Conservation (phyloP, 495 filamentous ascomycete genomes). For the Cladorrhinum samala region DNA sequence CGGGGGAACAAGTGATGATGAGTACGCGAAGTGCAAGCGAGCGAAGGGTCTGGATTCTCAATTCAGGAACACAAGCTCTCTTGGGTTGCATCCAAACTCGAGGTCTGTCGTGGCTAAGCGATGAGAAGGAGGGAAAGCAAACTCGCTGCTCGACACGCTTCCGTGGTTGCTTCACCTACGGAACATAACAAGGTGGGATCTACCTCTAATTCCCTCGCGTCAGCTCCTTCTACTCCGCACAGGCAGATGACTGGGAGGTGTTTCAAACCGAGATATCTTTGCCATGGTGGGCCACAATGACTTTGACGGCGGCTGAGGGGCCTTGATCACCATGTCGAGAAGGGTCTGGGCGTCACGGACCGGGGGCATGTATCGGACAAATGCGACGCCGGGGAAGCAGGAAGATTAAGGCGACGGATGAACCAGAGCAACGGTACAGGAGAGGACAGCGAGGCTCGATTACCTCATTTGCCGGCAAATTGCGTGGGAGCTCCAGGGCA, state of each 20-base stretch:
- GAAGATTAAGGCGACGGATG: background rate
- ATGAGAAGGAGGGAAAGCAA: background rate
- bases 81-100: too few relatives aligned
- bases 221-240: too few relatives aligned
- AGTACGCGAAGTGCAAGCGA: background rate
- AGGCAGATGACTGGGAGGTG: background rate
- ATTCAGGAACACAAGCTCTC: background rate
- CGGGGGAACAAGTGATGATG: background rate
- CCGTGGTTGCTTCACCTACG: background rate
- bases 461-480: background rate
- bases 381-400: conserved; percentile 1
- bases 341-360: too few relatives aligned
- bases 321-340: too few relatives aligned
- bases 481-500: background rate
- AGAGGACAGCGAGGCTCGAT: background rate
- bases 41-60: background rate
- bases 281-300: too few relatives aligned
- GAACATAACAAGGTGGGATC: background rate
- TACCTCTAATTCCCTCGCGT: background rate
- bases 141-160: background rate
- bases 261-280: background rate
- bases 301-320: too few relatives aligned
- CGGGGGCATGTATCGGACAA: background rate
- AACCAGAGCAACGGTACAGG: background rate
- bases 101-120: too few relatives aligned